phyloP scores from a whole-genome alignment of 306 rosid genomes.

The Ammopiptanthus mongolicus region DNA sequence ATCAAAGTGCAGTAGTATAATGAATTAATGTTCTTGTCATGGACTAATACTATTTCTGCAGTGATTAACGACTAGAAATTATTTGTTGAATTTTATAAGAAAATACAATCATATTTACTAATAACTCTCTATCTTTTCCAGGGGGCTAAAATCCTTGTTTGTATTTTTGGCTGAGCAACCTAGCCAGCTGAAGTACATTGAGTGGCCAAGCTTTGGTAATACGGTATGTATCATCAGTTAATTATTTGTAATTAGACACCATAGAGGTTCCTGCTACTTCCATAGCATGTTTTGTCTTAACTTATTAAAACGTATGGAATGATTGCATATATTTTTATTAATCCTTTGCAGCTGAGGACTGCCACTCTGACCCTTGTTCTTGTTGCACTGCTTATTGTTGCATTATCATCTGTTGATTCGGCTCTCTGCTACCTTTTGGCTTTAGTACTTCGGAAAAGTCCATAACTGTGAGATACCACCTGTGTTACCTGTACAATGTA shows the following conservation, averaged over 20 bases:
- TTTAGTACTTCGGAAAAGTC: conserved; percentile 46
- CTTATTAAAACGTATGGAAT: background rate
- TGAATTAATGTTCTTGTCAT: background rate
- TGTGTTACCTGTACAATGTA: background rate
- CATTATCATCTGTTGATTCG: conserved; percentile 74
- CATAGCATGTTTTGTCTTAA: background rate
- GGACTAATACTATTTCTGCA: background rate
- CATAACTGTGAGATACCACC: conserved; percentile 5
- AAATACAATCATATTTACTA: background rate
- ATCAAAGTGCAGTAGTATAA: background rate
- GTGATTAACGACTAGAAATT: background rate
- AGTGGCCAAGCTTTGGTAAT: conserved; percentile 78
- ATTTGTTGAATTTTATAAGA: background rate
- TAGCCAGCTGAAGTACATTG: conserved; percentile 78
- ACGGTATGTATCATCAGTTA: conserved; percentile 48
- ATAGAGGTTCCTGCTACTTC: background rate
- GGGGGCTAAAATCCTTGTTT: conserved; percentile 54
- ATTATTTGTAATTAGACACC: background rate
- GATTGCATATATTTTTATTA: background rate
- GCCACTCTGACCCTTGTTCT: conserved; percentile 76
- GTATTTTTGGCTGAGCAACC: conserved; percentile 82
- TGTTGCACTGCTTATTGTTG: conserved; percentile 68
- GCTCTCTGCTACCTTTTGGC: conserved; percentile 64
- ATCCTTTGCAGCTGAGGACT: conserved; percentile 70
- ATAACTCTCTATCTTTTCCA: conserved; percentile 13